Conservation (phyloP, 2,329 filamentous ascomycete species). For the Plectosphaerella cucumerina region DNA sequence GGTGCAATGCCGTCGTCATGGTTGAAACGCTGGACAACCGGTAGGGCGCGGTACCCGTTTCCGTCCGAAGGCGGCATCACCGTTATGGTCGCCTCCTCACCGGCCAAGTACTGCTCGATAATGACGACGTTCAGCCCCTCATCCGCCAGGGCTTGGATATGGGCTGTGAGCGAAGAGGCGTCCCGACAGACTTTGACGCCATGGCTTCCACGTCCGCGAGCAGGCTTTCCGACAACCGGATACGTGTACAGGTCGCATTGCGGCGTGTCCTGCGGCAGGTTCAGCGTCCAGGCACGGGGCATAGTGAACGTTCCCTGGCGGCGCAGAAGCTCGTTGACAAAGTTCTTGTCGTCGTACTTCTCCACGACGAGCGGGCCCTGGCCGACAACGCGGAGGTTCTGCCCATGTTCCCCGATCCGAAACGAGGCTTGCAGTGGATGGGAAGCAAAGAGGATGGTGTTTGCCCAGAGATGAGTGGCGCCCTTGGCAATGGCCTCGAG, state of each 20-base stretch:
- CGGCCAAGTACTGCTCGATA: conserved; percentile 42
- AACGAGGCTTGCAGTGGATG: conserved; percentile 42
- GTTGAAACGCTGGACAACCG: conserved; percentile 41
- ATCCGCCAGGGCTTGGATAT: conserved; percentile 26
- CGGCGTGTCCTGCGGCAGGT: background rate
- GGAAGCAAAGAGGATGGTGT: conserved; percentile 43
- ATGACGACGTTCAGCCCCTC: conserved; percentile 32
- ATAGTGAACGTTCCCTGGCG: conserved; percentile 30
- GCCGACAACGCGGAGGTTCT: conserved; percentile 33
- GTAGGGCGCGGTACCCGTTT: conserved; percentile 35
- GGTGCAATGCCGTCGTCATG: conserved; percentile 42
- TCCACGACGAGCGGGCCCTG: conserved; percentile 43
- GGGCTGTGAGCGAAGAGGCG: conserved; percentile 22
- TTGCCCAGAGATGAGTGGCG: conserved; percentile 44
- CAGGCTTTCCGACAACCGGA: conserved; percentile 43
- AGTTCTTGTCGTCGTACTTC: conserved; percentile 45
- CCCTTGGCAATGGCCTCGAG: conserved; percentile 30
- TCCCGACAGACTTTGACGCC: conserved; percentile 41
- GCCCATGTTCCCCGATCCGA: conserved; percentile 21
- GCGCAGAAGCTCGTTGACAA: conserved; percentile 39
- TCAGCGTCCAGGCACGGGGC: conserved; percentile 29
- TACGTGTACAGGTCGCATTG: conserved; percentile 6
- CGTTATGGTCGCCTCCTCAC: conserved; percentile 46
- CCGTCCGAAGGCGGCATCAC: conserved; percentile 41
- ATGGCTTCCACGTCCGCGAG: conserved; percentile 43